Evolutionary conservation across 2,329 filamentous ascomycete species (phyloP).

Genomic region (Didymella arachidicola): DNA sequence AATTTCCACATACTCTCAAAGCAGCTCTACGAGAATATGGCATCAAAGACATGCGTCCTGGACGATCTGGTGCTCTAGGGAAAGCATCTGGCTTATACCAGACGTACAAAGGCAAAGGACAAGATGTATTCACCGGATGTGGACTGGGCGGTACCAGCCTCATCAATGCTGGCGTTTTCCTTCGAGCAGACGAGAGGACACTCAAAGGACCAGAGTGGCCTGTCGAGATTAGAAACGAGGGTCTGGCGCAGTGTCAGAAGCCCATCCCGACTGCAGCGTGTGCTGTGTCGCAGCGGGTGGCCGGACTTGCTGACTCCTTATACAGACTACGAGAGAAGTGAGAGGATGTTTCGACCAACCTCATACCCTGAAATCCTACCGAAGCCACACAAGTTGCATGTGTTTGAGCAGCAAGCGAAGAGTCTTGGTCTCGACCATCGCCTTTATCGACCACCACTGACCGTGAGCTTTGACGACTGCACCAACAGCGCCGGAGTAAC

Average conservation of each 20-base stretch:
- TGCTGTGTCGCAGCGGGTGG: neutral
- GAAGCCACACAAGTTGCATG: neutral
- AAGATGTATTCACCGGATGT: constrained; percentile 68
- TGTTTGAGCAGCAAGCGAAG: neutral
- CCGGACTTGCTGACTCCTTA: neutral
- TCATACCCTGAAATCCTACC: constrained; percentile 1
- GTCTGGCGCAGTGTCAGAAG: constrained; percentile 36
- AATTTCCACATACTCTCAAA: constrained; percentile 62
- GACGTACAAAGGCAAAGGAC: constrained; percentile 67
- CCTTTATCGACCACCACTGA: constrained; percentile 66
- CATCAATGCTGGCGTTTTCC: constrained; percentile 52
- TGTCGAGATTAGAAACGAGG: constrained; percentile 58
- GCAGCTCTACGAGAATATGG: constrained; percentile 53
- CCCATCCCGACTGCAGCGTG: neutral
- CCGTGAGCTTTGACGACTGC: constrained; percentile 68
- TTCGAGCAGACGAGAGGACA: constrained; percentile 65
- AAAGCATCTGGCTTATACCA: constrained; percentile 70
- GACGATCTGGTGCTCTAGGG: constrained; percentile 56
- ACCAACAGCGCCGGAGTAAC: constrained; percentile 70
- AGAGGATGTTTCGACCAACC: constrained; percentile 1
- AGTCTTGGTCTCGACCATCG: constrained; percentile 53
- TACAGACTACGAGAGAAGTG: constrained; percentile 1
- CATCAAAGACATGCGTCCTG: neutral
- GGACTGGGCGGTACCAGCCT: constrained; percentile 50
- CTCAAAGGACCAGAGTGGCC: constrained; percentile 67